Evolutionary conservation across 2,329 filamentous ascomycete genomes (phyloP).

Genomic region (Ceratocystis albifundus): DNA sequence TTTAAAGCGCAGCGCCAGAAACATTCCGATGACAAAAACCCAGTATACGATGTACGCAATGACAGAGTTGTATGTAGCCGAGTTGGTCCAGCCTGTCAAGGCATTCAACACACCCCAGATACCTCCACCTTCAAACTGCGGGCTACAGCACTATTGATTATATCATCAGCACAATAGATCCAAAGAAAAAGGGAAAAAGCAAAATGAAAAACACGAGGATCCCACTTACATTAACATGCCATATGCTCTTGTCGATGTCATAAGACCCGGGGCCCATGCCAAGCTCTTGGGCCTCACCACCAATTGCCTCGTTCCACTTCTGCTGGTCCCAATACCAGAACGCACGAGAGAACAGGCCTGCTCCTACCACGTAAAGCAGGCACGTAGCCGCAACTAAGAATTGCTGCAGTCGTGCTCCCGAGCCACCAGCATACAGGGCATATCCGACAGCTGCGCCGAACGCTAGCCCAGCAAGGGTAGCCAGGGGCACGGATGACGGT

Average conservation of each 20-base stretch:
- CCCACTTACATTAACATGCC: constrained; percentile 65
- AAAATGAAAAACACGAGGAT: too few relatives aligned
- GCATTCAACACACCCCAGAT: constrained; percentile 85
- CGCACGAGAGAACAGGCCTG: constrained; percentile 65
- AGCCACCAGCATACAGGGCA: constrained; percentile 55
- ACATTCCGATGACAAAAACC: constrained; percentile 55
- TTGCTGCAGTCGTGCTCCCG: constrained; percentile 44
- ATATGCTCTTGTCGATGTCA: constrained; percentile 65
- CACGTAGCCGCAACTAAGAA: constrained; percentile 77
- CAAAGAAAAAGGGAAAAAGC: not conserved
- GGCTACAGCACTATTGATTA: constrained; percentile 58
- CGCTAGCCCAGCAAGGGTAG: constrained; percentile 59
- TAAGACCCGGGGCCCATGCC: constrained; percentile 60
- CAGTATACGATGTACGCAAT: constrained; percentile 84
- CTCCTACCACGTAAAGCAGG: constrained; percentile 72
- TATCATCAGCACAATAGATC: constrained; percentile 7
- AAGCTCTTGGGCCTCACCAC: constrained; percentile 43
- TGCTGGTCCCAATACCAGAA: constrained; percentile 66
- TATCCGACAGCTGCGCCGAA: constrained; percentile 59
- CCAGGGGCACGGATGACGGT: constrained; percentile 63
- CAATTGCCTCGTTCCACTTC: constrained; percentile 53
- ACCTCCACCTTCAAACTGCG: constrained; percentile 57
- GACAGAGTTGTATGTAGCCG: constrained; percentile 75
- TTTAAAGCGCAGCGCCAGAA: constrained; percentile 53
- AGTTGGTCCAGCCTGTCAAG: constrained; percentile 78